phyloP scores from a whole-genome alignment of 176 grass and related monocot genomes.

The Sorghum bicolor region DNA sequence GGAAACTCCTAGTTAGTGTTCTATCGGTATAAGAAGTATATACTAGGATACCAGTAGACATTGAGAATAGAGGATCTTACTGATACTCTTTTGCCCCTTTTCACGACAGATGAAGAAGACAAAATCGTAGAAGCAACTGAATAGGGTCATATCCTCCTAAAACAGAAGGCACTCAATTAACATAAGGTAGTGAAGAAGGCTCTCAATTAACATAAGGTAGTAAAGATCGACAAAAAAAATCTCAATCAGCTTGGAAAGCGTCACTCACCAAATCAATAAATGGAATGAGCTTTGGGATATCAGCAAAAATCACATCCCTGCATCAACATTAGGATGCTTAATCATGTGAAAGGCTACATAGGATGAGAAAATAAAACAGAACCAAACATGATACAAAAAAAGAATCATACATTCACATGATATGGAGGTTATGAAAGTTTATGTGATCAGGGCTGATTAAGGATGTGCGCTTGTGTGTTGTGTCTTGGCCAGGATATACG shows the following conservation, averaged over 20 bases:
- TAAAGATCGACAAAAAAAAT: slow-evolving; percentile 22
- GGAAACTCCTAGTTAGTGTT: slow-evolving; percentile 37
- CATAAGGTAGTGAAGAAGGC: slow-evolving; percentile 1
- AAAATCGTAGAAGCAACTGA: slow-evolving; percentile 88
- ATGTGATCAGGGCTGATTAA: neutral
- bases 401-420: neutral
- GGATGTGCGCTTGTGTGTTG: neutral
- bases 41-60: neutral
- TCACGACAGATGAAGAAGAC: slow-evolving; percentile 93
- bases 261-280: slow-evolving; percentile 64
- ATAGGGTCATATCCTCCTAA: slow-evolving; percentile 67
- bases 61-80: slow-evolving; percentile 52
- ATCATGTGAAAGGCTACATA: slow-evolving; percentile 19
- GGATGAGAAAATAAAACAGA: neutral
- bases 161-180: slow-evolving; percentile 32
- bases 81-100: slow-evolving; percentile 89
- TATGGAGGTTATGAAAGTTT: slow-evolving; percentile 10
- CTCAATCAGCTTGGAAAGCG: slow-evolving; percentile 16
- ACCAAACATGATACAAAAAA: neutral
- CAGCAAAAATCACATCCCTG: slow-evolving; percentile 66
- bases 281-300: slow-evolving; percentile 72
- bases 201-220: slow-evolving; percentile 26
- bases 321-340: slow-evolving; percentile 32
- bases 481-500: neutral
- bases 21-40: slow-evolving; percentile 13